Base-by-base conservation (phyloP, 805 yeast genomes). In the Ogataea methanolica region DNA sequence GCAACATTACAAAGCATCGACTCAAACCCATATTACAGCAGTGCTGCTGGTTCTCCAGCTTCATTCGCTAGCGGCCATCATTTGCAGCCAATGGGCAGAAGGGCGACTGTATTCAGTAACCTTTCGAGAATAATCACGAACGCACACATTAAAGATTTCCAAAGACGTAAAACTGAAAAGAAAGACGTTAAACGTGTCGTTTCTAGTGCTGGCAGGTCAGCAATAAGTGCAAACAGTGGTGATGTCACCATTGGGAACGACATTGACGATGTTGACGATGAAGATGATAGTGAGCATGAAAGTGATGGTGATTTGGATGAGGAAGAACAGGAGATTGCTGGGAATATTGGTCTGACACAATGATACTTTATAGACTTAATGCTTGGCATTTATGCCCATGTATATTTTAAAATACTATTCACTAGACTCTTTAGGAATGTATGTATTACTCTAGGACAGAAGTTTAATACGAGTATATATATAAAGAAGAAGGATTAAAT, bases 111-210 rank as follows among this genome's bases (percentile, higher is more conserved):
- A 1, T 64, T 82, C 40, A 69, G 69, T 36, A 65, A 68, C 26
- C 64, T 83, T n/a, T 69, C 80, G 4, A 74, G 75, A 43, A 77
- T 80, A 1, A 71, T 87, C 55, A 84, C 83, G 12, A 76, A 73
- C 64, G 96, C 96, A 0, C 96, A 88, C 58, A 82, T 87, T 36
- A 83, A 85, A 60, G 96, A 88, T 68, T 88, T 88, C 72, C 94
- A 88, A 66, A 76, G 91, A 57, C 75, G 82, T 46, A 76, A 72
- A 54, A 56, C 60, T 6, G 57, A 59, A 8, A 59, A 55, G 5
- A 36, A 41, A 9, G 67, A 64, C 2, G 66, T 58, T 8, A 17
- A 36, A 6, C 69, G 64, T 16, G 69, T 64, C 29, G 68, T 60
- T n/a, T 14, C 31, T 6, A 11, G 31, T 6, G 31, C 12, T 11